Base-by-base conservation (phyloP, 805 yeast species). In the Lipomyces oligophaga region DNA sequence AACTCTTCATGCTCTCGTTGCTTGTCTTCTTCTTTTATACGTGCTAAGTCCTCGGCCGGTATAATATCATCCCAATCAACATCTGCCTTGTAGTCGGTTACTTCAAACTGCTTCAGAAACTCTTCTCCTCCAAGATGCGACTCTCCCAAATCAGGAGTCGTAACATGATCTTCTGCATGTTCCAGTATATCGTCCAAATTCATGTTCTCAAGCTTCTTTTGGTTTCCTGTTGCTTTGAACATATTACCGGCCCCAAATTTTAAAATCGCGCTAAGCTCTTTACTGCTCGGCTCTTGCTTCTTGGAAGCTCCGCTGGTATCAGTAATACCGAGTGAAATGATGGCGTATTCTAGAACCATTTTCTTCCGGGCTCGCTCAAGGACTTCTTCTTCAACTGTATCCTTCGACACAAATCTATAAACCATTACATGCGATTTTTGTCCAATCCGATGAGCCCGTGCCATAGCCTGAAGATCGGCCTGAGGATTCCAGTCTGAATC, bases 401-500 rank as follows among this genome's bases (percentile, higher is more conserved):
- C 98, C 61, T 93, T 93, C 48, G 96, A 83, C n/a, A 93, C 97
- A 70, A 93, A 85, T 63, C 99, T 74, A 64, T 93, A 93, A 15
- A 93, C 97, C 80, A 87, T 86, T 30, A 93, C 99, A 67, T 93
- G 98, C 60, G 86, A 88, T 67, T 89, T 93, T 66, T 93, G 99
- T n/a, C 99, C 99, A 64, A 93, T 93, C 73, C 99, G 81, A 69
- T 93, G 99, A 2, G 98, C 98, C 68, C 98, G 80, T 0, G 98
- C 98, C 98, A 93, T 93, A 1, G 98, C 98, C 68, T 93, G 98
- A 60, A 93, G 73, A 74, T 93, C 98, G 0, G 98, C 98, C 66
- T 93, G 98, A 0, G 98, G 98, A 63, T 93, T 93, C 98, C 98
- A 93, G 70, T 93, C 98, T 3, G 96, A 86, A 67, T 93, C 98